These are phyloP conservation scores for Dichomitus squalens DNA, from an alignment of 1,284 basidiomycete genomes.

Conservation along the genomic window DNA sequence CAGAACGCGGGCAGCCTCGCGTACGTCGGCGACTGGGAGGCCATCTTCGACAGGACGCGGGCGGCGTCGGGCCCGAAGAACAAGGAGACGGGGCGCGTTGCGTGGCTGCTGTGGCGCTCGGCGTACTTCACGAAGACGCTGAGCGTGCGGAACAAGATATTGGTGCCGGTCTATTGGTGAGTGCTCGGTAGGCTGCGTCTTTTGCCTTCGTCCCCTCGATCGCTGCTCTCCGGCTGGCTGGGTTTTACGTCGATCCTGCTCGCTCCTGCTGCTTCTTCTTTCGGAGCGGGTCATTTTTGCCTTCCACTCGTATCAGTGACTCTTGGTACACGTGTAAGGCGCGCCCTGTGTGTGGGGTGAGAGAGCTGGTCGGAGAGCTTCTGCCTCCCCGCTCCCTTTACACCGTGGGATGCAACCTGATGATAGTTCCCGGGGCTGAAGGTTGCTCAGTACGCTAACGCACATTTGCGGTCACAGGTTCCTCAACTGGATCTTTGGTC, in stretches of 20 bases:
- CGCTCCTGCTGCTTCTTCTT: too few species aligned
- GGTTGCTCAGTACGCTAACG: background rate
- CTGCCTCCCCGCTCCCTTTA: background rate
- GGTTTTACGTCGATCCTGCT: too few species aligned
- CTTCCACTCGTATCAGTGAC: background rate
- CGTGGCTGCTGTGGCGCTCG: constrained; percentile 82
- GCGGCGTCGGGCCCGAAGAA: constrained; percentile 56
- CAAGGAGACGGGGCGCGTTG: constrained; percentile 68
- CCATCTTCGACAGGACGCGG: constrained; percentile 69
- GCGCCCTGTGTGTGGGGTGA: background rate
- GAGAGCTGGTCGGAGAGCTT: background rate
- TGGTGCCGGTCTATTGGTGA: constrained; percentile 74
- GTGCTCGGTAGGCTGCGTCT: constrained; percentile 24
- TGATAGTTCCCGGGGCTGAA: background rate
- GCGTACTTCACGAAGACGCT: constrained; percentile 83
- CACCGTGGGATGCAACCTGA: background rate
- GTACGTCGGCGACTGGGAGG: constrained; percentile 81
- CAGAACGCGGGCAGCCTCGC: constrained; percentile 78
- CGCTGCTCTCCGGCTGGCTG: too few species aligned
- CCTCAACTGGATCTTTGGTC: constrained; percentile 77
- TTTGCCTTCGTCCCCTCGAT: too few species aligned
- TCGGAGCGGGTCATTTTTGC: too few species aligned
- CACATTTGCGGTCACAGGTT: constrained; percentile 40
- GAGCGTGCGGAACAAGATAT: constrained; percentile 75
- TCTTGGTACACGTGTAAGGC: background rate